Conservation (phyloP, 1,139 yeast species). For the Pneumocystis sp. region DNA sequence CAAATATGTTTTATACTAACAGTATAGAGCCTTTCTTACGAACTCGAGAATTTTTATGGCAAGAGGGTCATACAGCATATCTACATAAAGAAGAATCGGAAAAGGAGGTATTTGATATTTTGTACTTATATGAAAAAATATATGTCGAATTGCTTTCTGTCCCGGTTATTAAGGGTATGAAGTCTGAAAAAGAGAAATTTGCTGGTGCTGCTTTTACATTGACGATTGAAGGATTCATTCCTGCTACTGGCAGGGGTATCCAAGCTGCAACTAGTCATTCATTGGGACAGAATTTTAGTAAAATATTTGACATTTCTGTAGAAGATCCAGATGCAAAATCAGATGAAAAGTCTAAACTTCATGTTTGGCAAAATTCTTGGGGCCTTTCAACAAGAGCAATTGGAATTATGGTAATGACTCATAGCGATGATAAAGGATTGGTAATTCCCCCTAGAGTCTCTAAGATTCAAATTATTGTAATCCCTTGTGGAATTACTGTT, state of each 20-base stretch:
- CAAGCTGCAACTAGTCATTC: slow-evolving; percentile 99
- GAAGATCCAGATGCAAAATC: slow-evolving; percentile 58
- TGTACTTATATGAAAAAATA: slow-evolving; percentile 70
- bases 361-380: slow-evolving; percentile 97
- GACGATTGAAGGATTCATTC: slow-evolving; percentile 91
- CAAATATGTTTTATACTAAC: neutral
- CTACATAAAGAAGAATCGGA: slow-evolving; percentile 67
- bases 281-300: slow-evolving; percentile 94
- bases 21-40: slow-evolving; percentile 67
- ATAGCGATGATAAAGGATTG: slow-evolving; percentile 95
- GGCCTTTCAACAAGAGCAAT: slow-evolving; percentile 96
- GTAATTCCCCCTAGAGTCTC: slow-evolving; percentile 97
- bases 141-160: slow-evolving; percentile 91
- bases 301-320: slow-evolving; percentile 90
- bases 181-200: slow-evolving; percentile 94
- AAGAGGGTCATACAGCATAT: slow-evolving; percentile 98
- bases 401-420: slow-evolving; percentile 99
- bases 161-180: slow-evolving; percentile 88
- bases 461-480: slow-evolving; percentile 74
- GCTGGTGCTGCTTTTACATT: slow-evolving; percentile 97
- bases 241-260: slow-evolving; percentile 98
- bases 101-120: slow-evolving; percentile 69
- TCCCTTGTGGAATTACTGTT: slow-evolving; percentile 89
- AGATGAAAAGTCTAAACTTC: slow-evolving; percentile 67
- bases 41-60: slow-evolving; percentile 99